A percentile compares a stretch with the other conserved stretches of the same genome.
These are phyloP conservation scores for Talaromyces adpressus DNA, from an alignment of 495 filamentous ascomycete species.

Conservation along the genomic window DNA sequence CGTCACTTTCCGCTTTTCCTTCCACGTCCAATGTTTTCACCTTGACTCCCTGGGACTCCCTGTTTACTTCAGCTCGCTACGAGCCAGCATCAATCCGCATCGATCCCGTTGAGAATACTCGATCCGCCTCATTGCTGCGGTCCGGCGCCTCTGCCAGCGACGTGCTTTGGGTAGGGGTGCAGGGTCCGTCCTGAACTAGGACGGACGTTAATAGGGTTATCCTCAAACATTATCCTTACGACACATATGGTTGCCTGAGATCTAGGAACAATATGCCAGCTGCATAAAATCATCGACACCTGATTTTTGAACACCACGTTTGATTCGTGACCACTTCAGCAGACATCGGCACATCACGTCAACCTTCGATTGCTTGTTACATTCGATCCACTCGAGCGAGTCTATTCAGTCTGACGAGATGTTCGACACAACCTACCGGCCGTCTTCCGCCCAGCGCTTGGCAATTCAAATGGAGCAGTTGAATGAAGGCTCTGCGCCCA, in stretches of 20 bases:
- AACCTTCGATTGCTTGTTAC: not conserved
- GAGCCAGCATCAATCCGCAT: constrained; percentile 11
- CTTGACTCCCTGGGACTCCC: constrained; percentile 22
- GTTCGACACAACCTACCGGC: constrained; percentile 6
- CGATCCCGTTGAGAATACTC: constrained; percentile 4
- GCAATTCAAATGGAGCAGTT: constrained; percentile 2
- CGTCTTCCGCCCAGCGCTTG: constrained; percentile 7
- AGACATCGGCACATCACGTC: not conserved
- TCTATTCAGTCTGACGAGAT: not conserved
- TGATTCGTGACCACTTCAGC: not conserved
- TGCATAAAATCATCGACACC: not conserved
- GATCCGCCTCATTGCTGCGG: constrained; percentile 9
- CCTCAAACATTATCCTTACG: not conserved
- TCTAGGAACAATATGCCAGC: not conserved
- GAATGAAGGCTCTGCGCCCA: not conserved
- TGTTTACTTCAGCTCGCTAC: constrained; percentile 14
- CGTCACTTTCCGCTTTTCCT: constrained; percentile 25
- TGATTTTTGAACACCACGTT: not conserved
- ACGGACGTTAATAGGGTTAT: constrained; percentile 43
- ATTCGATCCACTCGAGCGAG: not conserved
- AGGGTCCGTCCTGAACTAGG: constrained; percentile 53
- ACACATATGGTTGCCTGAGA: not conserved
- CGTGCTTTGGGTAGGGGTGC: constrained; percentile 47
- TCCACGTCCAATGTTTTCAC: constrained; percentile 6
- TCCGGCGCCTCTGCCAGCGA: constrained; percentile 22